phyloP scores from a whole-genome alignment of 768 basidiomycete genomes.

The Amanita molliuscula region DNA sequence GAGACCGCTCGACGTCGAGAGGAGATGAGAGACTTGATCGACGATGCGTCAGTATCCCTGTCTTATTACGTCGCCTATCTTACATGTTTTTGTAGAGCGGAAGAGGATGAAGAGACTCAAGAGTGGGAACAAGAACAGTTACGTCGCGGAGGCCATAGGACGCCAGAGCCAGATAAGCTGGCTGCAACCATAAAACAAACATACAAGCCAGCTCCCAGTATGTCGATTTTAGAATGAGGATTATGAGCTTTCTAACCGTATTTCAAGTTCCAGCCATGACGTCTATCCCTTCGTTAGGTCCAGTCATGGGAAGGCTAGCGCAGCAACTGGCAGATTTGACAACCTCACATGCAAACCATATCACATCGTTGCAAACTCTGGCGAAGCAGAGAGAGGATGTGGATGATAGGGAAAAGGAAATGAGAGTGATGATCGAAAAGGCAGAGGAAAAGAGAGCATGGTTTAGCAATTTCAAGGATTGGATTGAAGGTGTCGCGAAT shows the following conservation, averaged over 20 bases:
- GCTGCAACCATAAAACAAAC: conserved; percentile 35
- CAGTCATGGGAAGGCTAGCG: conserved; percentile 51
- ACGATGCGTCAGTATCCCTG: conserved; percentile 53
- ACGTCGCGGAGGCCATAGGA: conserved; percentile 55
- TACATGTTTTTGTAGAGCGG: conserved; percentile 36
- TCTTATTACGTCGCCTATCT: neutral
- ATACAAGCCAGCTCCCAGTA: conserved; percentile 71
- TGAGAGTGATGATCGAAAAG: conserved; percentile 62
- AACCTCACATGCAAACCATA: conserved; percentile 57
- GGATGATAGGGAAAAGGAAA: conserved; percentile 57
- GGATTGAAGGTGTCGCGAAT: conserved; percentile 74
- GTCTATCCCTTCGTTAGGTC: conserved; percentile 52
- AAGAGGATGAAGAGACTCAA: conserved; percentile 73
- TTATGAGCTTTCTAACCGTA: conserved; percentile 8
- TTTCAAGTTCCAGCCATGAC: conserved; percentile 53
- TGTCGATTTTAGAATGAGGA: conserved; percentile 10
- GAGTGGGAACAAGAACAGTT: conserved; percentile 86
- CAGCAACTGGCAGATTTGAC: conserved; percentile 50
- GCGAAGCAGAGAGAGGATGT: conserved; percentile 55
- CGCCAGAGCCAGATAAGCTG: conserved; percentile 21
- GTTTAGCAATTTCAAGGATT: conserved; percentile 71
- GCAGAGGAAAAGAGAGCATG: conserved; percentile 76
- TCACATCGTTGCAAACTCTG: conserved; percentile 43
- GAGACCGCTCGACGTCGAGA: conserved; percentile 60
- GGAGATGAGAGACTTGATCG: conserved; percentile 72